A percentile compares a stretch with the other conserved stretches of the same genome.
These are phyloP conservation scores for Knoxia roxburghii DNA, from an alignment of 257 asterid species.

Conservation along the genomic window DNA sequence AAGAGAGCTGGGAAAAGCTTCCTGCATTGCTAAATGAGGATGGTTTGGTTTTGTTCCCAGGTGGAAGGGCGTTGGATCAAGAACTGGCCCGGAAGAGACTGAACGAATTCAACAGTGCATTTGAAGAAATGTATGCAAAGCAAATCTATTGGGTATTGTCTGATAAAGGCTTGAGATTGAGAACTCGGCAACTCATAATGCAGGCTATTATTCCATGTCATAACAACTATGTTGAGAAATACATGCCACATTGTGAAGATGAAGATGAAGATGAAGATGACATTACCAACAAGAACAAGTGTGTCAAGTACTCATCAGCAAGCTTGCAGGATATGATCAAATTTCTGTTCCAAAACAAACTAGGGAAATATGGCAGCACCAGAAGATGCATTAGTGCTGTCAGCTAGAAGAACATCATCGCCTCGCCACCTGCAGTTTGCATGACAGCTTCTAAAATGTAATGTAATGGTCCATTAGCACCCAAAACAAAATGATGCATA, in stretches of 20 bases:
- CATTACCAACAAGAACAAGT: neutral
- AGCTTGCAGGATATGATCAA: slow-evolving; percentile 42
- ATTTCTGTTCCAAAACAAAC: slow-evolving; percentile 47
- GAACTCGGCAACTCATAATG: slow-evolving; percentile 32
- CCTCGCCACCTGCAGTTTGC: slow-evolving; percentile 64
- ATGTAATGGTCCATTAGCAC: too few species aligned
- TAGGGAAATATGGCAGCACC: slow-evolving; percentile 34
- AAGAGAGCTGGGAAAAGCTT: slow-evolving; percentile 74
- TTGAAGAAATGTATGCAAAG: slow-evolving; percentile 49
- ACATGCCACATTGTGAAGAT: slow-evolving; percentile 30
- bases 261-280: neutral
- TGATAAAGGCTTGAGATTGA: slow-evolving; percentile 54
- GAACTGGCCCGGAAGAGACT: slow-evolving; percentile 51
- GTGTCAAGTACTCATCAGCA: slow-evolving; percentile 35
- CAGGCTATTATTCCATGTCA: slow-evolving; percentile 55
- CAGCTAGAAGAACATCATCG: slow-evolving; percentile 31
- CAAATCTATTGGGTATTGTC: slow-evolving; percentile 55
- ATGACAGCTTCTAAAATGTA: slow-evolving; percentile 19
- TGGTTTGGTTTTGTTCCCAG: slow-evolving; percentile 58
- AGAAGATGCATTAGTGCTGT: slow-evolving; percentile 52
- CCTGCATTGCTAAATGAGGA: slow-evolving; percentile 45
- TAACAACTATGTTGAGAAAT: slow-evolving; percentile 46
- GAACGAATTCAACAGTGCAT: slow-evolving; percentile 44
- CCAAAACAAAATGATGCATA: too few species aligned
- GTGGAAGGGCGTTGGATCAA: slow-evolving; percentile 69